Conservation (phyloP, 1,284 basidiomycete genomes). For the Boletus sp. region DNA sequence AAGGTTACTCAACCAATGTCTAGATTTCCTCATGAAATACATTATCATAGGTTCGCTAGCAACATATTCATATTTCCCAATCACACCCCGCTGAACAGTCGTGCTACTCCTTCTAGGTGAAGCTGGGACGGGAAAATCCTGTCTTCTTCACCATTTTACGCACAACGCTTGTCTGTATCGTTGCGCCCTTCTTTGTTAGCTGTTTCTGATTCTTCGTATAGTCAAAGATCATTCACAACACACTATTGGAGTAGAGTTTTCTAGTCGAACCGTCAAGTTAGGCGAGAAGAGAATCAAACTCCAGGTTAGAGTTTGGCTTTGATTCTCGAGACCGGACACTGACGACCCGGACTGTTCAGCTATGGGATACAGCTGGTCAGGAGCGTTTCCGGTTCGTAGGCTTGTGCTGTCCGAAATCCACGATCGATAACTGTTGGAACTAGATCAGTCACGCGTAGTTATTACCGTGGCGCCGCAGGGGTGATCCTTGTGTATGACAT, state of each 20-base stretch:
- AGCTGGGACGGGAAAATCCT: conserved; percentile 95
- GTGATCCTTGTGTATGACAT: conserved; percentile 96
- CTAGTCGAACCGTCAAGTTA: conserved; percentile 81
- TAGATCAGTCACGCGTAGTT: conserved; percentile 94
- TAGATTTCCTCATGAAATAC: conserved; percentile 97
- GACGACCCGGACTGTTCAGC: conserved; percentile 40
- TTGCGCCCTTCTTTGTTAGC: conserved; percentile 2
- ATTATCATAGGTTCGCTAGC: conserved; percentile 80
- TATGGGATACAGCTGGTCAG: conserved; percentile 98
- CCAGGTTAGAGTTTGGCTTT: conserved; percentile 54
- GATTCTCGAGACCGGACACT: conserved; percentile 8
- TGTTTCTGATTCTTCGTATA: conserved; percentile 33
- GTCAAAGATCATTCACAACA: conserved; percentile 97
- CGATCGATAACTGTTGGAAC: conserved; percentile 11
- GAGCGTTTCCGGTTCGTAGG: conserved; percentile 80
- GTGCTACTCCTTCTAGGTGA: conserved; percentile 58
- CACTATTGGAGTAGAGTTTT: conserved; percentile 96
- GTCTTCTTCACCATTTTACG: conserved; percentile 92
- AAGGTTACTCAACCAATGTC: conserved; percentile 17
- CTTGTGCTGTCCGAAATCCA: conserved; percentile 6
- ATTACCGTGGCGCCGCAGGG: conserved; percentile 95
- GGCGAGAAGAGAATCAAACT: conserved; percentile 93
- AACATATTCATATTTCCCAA: conserved; percentile 2
- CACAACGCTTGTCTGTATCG: conserved; percentile 83
- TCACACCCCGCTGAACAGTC: conserved; percentile 4